Evolutionary conservation across 495 filamentous ascomycete species (phyloP).

Genomic region (Rostrohypoxylon terebratum): DNA sequence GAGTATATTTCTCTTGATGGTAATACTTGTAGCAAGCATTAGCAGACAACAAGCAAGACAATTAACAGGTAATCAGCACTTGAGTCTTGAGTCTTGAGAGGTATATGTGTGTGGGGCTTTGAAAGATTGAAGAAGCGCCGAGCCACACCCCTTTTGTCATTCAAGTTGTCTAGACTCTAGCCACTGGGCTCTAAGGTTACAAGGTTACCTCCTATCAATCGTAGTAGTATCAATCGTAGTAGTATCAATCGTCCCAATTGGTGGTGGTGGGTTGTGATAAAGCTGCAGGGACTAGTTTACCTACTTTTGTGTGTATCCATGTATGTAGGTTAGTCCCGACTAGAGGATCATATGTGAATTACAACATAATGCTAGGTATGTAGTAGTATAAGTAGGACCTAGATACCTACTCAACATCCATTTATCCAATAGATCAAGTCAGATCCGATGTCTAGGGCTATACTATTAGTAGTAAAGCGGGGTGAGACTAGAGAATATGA

Average conservation of each 20-base stretch:
- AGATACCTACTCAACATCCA: constrained; percentile 24
- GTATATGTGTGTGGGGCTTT: constrained; percentile 33
- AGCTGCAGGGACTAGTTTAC: constrained; percentile 36
- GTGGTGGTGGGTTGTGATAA: constrained; percentile 22
- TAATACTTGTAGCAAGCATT: not conserved
- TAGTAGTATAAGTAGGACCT: too few species aligned
- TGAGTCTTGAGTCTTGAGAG: too few species aligned
- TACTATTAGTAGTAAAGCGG: too few species aligned
- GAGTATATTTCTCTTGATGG: not conserved
- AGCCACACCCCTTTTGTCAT: constrained; percentile 21
- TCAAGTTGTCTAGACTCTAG: too few species aligned
- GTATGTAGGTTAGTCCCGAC: not conserved
- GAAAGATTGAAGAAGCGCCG: constrained; percentile 35
- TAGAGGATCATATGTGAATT: constrained; percentile 6
- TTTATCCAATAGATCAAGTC: constrained; percentile 3
- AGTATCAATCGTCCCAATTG: constrained; percentile 19
- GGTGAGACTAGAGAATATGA: constrained; percentile 23
- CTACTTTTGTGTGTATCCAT: too few species aligned
- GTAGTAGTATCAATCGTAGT: too few species aligned
- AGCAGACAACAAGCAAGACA: not conserved
- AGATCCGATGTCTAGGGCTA: constrained; percentile 17
- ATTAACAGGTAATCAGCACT: constrained; percentile 10
- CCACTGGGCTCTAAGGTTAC: too few species aligned
- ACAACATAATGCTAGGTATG: too few species aligned
- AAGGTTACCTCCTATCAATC: too few species aligned